Evolutionary conservation across 306 rosid species (phyloP).

Genomic region (Vicia sativa): DNA sequence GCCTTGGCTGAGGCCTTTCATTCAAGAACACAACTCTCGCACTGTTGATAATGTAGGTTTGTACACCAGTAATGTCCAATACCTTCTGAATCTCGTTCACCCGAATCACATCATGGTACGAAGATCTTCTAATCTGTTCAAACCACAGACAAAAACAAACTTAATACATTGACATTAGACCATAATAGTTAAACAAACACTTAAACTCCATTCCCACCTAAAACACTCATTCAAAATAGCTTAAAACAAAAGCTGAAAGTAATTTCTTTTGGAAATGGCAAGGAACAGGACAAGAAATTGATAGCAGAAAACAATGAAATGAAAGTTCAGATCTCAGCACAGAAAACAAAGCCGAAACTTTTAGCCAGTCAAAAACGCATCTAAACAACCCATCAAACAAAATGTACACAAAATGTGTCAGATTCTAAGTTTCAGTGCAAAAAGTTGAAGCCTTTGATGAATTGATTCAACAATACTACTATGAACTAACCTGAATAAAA

Average conservation of each 20-base stretch:
- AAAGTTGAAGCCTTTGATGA: not conserved
- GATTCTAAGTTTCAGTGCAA: conserved; percentile 9
- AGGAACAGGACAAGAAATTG: not conserved
- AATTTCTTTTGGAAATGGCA: conserved; percentile 10
- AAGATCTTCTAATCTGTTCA: conserved; percentile 89
- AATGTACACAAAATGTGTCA: conserved; percentile 35
- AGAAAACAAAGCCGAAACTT: conserved; percentile 1
- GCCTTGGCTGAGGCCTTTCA: conserved; percentile 98
- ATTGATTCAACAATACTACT: not conserved
- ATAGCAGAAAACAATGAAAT: conserved; percentile 1
- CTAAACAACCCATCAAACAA: conserved; percentile 19
- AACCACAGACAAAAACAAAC: not conserved
- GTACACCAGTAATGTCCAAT: conserved; percentile 86
- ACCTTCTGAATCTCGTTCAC: conserved; percentile 95
- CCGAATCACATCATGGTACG: conserved; percentile 94
- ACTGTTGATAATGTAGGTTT: conserved; percentile 97
- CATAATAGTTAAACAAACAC: not conserved
- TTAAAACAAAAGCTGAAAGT: not conserved
- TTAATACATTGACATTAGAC: not conserved
- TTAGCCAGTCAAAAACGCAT: conserved; percentile 8
- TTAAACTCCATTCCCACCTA: not conserved
- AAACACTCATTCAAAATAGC: conserved; percentile 4
- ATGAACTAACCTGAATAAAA: conserved; percentile 79
- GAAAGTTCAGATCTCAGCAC: conserved; percentile 18
- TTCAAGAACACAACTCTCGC: conserved; percentile 96